A percentile compares a stretch with the other conserved stretches of the same genome.
These are phyloP conservation scores for Lippia alba DNA, from an alignment of 305 asterid genomes.

Conservation along the genomic window DNA sequence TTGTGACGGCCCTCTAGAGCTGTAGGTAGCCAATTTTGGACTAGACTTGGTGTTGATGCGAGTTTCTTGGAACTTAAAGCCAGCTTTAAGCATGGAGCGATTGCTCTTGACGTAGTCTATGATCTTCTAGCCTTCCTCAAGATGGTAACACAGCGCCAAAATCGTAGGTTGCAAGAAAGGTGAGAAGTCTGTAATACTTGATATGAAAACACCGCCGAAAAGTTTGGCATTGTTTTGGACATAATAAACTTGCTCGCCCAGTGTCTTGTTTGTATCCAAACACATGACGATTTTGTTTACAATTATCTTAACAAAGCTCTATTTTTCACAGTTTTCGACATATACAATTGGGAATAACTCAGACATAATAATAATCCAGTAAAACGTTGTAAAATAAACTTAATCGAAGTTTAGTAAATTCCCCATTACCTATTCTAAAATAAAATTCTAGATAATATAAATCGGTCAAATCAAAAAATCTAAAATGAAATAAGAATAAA, in stretches of 20 bases:
- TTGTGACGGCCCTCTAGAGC: slow-evolving; percentile 83
- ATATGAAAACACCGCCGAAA: slow-evolving; percentile 58
- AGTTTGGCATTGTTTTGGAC: slow-evolving; percentile 38
- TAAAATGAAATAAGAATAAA: no score
- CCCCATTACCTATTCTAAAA: no score
- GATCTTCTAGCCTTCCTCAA: slow-evolving; percentile 51
- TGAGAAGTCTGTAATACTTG: slow-evolving; percentile 53
- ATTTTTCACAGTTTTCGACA: slow-evolving; percentile 35
- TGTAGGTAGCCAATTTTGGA: slow-evolving; percentile 65
- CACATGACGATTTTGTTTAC: slow-evolving; percentile 55
- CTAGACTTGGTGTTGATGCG: slow-evolving; percentile 51
- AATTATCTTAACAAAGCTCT: slow-evolving; percentile 30
- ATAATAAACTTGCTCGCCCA: slow-evolving; percentile 47
- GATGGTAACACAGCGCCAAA: slow-evolving; percentile 54
- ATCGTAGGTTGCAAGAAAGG: slow-evolving; percentile 41
- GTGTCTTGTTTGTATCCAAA: slow-evolving; percentile 43
- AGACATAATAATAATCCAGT: no score
- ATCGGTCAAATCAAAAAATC: no score
- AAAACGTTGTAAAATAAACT: no score
- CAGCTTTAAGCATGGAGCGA: slow-evolving; percentile 45
- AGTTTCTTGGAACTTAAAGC: slow-evolving; percentile 53
- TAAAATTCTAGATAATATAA: no score
- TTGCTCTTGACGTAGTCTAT: slow-evolving; percentile 45
- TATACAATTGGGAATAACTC: slow-evolving; percentile 40
- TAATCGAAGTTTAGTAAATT: no score